Evolutionary conservation across 1,139 yeast genomes (phyloP).

Genomic region (Hansenula anomala): DNA sequence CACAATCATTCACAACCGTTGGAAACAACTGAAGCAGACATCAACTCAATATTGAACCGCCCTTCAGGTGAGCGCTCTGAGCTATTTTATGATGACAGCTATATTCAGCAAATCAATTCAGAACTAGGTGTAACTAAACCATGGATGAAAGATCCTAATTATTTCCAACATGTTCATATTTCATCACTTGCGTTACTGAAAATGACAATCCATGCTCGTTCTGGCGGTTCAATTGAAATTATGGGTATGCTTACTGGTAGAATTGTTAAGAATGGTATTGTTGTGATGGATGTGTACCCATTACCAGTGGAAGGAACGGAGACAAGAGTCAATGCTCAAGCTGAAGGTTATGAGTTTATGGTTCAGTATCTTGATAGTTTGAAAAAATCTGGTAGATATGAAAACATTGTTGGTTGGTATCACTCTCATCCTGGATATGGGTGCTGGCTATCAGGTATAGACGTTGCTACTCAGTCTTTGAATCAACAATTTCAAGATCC

Average conservation of each 20-base stretch:
- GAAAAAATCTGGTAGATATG: constrained; percentile 45
- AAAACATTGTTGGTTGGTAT: constrained; percentile 87
- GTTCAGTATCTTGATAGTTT: constrained; percentile 69
- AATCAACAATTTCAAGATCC: constrained; percentile 92
- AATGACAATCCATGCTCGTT: constrained; percentile 77
- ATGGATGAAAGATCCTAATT: constrained; percentile 49
- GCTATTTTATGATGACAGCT: constrained; percentile 11
- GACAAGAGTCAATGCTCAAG: constrained; percentile 90
- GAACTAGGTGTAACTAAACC: constrained; percentile 27
- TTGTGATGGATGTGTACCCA: constrained; percentile 79
- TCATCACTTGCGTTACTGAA: constrained; percentile 75
- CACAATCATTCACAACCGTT: constrained; percentile 8
- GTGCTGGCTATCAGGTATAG: constrained; percentile 89
- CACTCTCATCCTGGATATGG: constrained; percentile 98
- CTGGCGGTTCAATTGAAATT: constrained; percentile 87
- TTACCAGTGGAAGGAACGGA: constrained; percentile 96
- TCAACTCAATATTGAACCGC: constrained; percentile 8
- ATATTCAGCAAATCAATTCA: background rate
- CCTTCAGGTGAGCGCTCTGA: constrained; percentile 12
- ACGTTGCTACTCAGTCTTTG: constrained; percentile 79
- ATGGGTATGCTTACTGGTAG: constrained; percentile 95
- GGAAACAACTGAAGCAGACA: constrained; percentile 15
- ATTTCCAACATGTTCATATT: constrained; percentile 61
- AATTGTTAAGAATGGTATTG: constrained; percentile 50
- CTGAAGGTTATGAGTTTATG: constrained; percentile 94